Evolutionary conservation across 2,329 filamentous ascomycete species (phyloP), one percentile per base, ranked within the genome.

Genomic region (Phaeosphaeriaceae sp.): DNA sequence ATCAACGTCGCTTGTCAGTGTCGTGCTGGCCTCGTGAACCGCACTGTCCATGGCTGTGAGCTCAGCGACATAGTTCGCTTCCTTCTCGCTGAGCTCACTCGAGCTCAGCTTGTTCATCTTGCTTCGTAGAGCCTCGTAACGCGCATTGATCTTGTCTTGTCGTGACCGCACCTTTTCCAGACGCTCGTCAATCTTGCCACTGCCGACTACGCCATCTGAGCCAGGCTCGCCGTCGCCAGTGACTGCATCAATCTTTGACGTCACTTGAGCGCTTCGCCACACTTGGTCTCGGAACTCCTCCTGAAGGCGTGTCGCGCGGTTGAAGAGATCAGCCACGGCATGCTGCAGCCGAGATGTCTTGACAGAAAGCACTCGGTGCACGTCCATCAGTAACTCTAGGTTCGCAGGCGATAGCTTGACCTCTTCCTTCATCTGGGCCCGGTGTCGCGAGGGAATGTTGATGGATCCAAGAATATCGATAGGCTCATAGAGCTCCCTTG

Each of bases 241-340:
- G 57, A 92, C 86, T 42, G 82, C 82, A 62, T 93, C 89, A 27
- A 93, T 86, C 65, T 86, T 86, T 41, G 82, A 80, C 70, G 86
- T 87, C 42, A 91, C 84, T 67, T 90, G 86, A 53, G 87, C 86
- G 25, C 86, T 88, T 65, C 88, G 87, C 60, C 79, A 79, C 22
- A 93, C 84, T 71, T 93, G 90, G 60, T 88, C 85, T 62, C 81
- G 82, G 44, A 93, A 82, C 70, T 93, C 90, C 19, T 82, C 80
- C 67, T 89, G 88, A 24, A 93, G 82, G 47, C 87, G 83, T 65
- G 90, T 85, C 60, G 90, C 91, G 54, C 88, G 84, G 24, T 88
- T 83, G 78, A 93, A 93, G 6, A 93, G 81, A 67, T 92, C 89
- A 1, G 90, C 86, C 0, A 89, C 90, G 1, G 89, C 90, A 45